phyloP scores from a whole-genome alignment of 1,284 basidiomycete genomes.

The Caloboletus firmus region DNA sequence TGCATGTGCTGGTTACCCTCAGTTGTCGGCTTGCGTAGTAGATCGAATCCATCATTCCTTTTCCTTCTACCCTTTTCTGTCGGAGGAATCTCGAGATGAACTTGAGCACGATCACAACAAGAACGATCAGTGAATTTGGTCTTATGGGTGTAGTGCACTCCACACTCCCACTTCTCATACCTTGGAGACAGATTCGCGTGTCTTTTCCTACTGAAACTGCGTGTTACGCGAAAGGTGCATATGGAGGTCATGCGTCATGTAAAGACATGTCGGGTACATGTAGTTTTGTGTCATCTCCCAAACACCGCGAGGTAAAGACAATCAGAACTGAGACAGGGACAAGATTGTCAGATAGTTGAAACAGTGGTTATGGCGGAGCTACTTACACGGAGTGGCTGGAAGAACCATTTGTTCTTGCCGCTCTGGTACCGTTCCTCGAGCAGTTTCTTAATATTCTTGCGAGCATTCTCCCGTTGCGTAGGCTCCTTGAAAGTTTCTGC shows the following conservation, averaged over 20 bases:
- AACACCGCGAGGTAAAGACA: slow-evolving; percentile 7
- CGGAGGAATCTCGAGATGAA: background rate
- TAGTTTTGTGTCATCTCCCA: slow-evolving; percentile 27
- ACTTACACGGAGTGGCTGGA: slow-evolving; percentile 75
- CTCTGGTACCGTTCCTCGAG: slow-evolving; percentile 89
- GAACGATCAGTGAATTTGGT: background rate
- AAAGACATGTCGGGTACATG: slow-evolving; percentile 34
- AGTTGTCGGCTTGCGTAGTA: slow-evolving; percentile 17
- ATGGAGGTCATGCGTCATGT: slow-evolving; percentile 27
- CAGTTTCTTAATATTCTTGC: slow-evolving; percentile 95
- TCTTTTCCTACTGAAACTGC: background rate
- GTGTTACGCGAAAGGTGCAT: slow-evolving; percentile 14
- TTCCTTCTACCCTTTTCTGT: background rate
- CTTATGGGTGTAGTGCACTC: background rate
- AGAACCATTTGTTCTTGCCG: slow-evolving; percentile 97
- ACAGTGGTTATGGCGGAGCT: background rate
- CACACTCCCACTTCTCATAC: background rate
- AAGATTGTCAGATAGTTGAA: slow-evolving; percentile 5
- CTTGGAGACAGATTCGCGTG: background rate
- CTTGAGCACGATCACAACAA: background rate
- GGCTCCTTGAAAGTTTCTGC: slow-evolving; percentile 95
- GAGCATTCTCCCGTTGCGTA: slow-evolving; percentile 87
- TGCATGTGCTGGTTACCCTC: slow-evolving; percentile 15
- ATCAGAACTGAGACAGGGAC: slow-evolving; percentile 29
- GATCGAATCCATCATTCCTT: slow-evolving; percentile 28